A percentile compares a stretch with the other conserved stretches of the same genome.
These are phyloP conservation scores for Rhizopogon vesiculosus DNA, from an alignment of 768 basidiomycete species.

Conservation along the genomic window DNA sequence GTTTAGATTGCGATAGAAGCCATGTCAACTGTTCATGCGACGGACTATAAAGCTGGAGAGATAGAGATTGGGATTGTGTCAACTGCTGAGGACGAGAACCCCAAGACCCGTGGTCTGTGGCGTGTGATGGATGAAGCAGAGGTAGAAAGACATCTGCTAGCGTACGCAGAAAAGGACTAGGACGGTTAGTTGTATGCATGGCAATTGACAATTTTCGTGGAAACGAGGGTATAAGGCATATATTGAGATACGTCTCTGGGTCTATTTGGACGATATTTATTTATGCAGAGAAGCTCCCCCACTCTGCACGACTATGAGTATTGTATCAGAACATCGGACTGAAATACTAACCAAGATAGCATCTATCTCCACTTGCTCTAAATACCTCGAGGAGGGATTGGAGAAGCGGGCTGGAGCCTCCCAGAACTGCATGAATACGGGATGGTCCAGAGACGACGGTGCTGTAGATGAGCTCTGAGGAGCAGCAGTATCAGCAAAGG, in stretches of 20 bases:
- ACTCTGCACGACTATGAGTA: conserved; percentile 35
- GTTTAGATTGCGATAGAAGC: conserved; percentile 87
- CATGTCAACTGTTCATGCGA: conserved; percentile 90
- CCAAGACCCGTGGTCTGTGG: conserved; percentile 72
- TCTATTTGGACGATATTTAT: conserved; percentile 1
- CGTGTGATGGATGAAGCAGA: conserved; percentile 73
- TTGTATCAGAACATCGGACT: not conserved
- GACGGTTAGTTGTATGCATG: not conserved
- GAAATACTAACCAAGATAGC: conserved; percentile 50
- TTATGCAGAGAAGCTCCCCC: conserved; percentile 59
- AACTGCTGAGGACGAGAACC: conserved; percentile 62
- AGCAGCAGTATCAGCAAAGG: conserved; percentile 36
- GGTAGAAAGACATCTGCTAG: conserved; percentile 74
- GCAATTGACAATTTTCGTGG: not conserved
- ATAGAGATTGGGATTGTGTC: conserved; percentile 96
- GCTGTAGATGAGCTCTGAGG: conserved; percentile 1
- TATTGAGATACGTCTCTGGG: not conserved
- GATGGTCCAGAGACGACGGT: conserved; percentile 1
- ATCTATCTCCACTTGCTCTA: conserved; percentile 59
- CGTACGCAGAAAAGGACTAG: conserved; percentile 86
- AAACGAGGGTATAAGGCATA: not conserved
- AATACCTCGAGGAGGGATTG: conserved; percentile 41
- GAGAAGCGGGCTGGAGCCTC: conserved; percentile 59
- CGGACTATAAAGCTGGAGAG: conserved; percentile 93
- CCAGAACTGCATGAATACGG: conserved; percentile 52